Percentiles rank a stretch among this genome's conserved stretches.
phyloP scores from a whole-genome alignment of 371 early-diverging fungal species.

The Apophysomyces sp. region DNA sequence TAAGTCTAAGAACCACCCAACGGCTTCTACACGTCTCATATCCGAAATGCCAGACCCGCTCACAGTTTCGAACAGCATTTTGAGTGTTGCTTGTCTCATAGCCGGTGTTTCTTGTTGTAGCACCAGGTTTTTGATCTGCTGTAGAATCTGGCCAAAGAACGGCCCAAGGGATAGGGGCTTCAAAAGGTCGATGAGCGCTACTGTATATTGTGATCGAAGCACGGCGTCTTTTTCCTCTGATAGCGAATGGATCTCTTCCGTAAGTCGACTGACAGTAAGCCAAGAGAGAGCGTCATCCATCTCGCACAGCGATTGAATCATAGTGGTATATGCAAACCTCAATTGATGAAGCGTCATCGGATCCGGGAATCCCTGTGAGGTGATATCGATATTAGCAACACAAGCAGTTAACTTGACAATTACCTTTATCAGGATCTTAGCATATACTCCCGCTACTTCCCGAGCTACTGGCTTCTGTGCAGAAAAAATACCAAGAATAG shows the following conservation, averaged over 20 bases:
- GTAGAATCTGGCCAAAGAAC: slow-evolving; percentile 36
- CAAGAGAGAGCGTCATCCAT: slow-evolving; percentile 64
- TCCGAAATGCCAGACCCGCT: slow-evolving; percentile 51
- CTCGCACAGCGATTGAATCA: slow-evolving; percentile 56
- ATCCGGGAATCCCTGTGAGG: slow-evolving; percentile 49
- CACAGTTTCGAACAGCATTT: slow-evolving; percentile 48
- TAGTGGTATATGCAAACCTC: slow-evolving; percentile 56
- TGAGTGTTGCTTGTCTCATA: slow-evolving; percentile 33
- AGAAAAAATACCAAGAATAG: slow-evolving; percentile 51
- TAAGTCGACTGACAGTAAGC: slow-evolving; percentile 52
- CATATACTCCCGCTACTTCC: slow-evolving; percentile 49
- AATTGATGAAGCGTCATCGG: slow-evolving; percentile 60
- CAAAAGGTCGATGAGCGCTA: slow-evolving; percentile 39
- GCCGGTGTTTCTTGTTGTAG: slow-evolving; percentile 16
- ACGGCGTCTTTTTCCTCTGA: slow-evolving; percentile 20
- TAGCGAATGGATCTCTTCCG: slow-evolving; percentile 34
- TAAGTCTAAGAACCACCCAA: slow-evolving; percentile 49
- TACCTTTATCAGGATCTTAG: slow-evolving; percentile 49
- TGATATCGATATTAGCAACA: not conserved
- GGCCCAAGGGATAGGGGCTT: slow-evolving; percentile 51
- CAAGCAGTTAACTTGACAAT: not conserved
- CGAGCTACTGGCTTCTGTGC: slow-evolving; percentile 48
- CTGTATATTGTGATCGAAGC: slow-evolving; percentile 29
- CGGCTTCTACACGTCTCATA: slow-evolving; percentile 48
- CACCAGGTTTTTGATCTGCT: slow-evolving; percentile 20